These are phyloP conservation scores for Ophiocordyceps camponoti-rufipedis DNA, from an alignment of 2,329 filamentous ascomycete genomes.

Conservation along the genomic window DNA sequence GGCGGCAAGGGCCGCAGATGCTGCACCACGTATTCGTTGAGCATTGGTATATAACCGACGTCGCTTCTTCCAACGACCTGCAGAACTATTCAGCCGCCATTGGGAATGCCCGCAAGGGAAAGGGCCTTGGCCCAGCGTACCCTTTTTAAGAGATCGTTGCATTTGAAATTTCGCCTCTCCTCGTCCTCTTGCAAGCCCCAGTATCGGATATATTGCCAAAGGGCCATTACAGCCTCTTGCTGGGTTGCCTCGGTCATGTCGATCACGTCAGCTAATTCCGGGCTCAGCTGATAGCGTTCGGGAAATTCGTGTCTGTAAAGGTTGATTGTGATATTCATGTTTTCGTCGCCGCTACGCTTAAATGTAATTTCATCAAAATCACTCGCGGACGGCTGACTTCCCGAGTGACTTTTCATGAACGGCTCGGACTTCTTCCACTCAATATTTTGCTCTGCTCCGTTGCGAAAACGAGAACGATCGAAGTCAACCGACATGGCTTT, in stretches of 20 bases:
- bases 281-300: slow-evolving; percentile 66
- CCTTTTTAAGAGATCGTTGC: slow-evolving; percentile 63
- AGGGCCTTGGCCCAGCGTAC: slow-evolving; percentile 25
- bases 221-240: slow-evolving; percentile 70
- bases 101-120: background rate
- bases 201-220: slow-evolving; percentile 88
- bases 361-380: slow-evolving; percentile 89
- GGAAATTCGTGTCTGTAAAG: slow-evolving; percentile 69
- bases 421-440: slow-evolving; percentile 74
- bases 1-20: slow-evolving; percentile 70
- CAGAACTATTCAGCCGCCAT: slow-evolving; percentile 1
- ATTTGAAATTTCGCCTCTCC: slow-evolving; percentile 81
- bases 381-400: slow-evolving; percentile 33
- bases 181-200: slow-evolving; percentile 84
- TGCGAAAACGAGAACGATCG: slow-evolving; percentile 41
- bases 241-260: slow-evolving; percentile 78
- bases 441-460: slow-evolving; percentile 38
- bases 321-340: slow-evolving; percentile 78
- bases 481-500: slow-evolving; percentile 61
- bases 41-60: slow-evolving; percentile 66
- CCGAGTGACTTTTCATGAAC: slow-evolving; percentile 26
- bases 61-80: slow-evolving; percentile 61
- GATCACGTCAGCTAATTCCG: slow-evolving; percentile 63
- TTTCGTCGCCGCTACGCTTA: slow-evolving; percentile 81
- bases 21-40: slow-evolving; percentile 60